phyloP scores from a whole-genome alignment of 2,329 filamentous ascomycete species.

The Colletotrichum navitas region DNA sequence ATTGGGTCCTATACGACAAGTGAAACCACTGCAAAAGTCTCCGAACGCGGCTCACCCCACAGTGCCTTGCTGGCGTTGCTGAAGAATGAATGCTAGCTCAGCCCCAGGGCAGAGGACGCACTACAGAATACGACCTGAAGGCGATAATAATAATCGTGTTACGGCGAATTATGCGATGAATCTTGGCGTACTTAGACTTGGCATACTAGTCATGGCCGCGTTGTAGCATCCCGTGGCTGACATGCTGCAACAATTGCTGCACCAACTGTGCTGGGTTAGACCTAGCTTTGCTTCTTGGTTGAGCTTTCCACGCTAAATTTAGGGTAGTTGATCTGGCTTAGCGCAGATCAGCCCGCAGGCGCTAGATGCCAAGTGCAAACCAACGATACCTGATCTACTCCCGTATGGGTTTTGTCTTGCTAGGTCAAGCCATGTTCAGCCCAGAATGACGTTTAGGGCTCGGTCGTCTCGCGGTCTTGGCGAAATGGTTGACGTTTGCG shows the following conservation, averaged over 20 bases:
- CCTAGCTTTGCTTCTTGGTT: not conserved
- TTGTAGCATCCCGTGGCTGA: not conserved
- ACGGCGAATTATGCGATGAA: not conserved
- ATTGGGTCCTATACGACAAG: constrained; percentile 15
- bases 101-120: not conserved
- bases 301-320: not conserved
- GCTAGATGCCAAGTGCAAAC: not conserved
- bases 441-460: not conserved
- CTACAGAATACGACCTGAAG: not conserved
- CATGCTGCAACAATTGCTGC: not conserved
- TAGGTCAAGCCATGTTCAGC: not conserved
- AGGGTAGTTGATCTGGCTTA: not conserved
- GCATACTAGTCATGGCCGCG: not conserved
- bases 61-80: constrained; percentile 12
- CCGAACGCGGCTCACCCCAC: constrained; percentile 19
- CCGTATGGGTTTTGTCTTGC: not conserved
- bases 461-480: constrained; percentile 1
- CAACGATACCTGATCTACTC: not conserved
- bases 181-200: not conserved
- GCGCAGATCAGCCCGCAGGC: not conserved
- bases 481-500: not conserved
- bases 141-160: not conserved
- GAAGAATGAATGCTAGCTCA: constrained; percentile 7
- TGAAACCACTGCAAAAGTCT: constrained; percentile 9
- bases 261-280: not conserved